These are phyloP conservation scores for Aspergillus tamarii DNA, from an alignment of 2,329 filamentous ascomycete species.

Conservation along the genomic window DNA sequence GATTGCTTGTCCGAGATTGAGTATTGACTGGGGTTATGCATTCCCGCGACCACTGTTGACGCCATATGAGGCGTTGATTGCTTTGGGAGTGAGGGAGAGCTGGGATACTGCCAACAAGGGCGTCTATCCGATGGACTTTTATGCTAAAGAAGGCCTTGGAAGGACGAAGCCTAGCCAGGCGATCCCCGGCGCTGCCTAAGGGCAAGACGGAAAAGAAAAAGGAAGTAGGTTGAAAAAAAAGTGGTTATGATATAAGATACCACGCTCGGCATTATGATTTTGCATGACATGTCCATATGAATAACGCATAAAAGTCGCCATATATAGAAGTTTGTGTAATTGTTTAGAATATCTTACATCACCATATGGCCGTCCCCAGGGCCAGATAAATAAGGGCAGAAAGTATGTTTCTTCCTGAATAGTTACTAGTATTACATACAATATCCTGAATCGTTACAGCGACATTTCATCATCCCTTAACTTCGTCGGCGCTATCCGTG, in stretches of 20 bases:
- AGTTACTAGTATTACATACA: conserved; percentile 23
- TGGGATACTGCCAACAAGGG: conserved; percentile 66
- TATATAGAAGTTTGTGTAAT: not conserved
- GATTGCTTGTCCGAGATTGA: conserved; percentile 92
- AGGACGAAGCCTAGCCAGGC: conserved; percentile 56
- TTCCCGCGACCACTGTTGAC: conserved; percentile 87
- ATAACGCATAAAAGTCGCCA: not conserved
- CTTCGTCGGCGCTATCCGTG: conserved; percentile 40
- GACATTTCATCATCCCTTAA: conserved; percentile 31
- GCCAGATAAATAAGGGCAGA: not conserved
- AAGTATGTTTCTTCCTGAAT: not conserved
- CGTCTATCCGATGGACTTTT: conserved; percentile 98
- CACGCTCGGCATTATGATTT: not conserved
- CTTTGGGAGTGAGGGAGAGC: conserved; percentile 76
- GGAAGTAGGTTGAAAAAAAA: not conserved
- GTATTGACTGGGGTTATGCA: conserved; percentile 98
- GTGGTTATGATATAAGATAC: not conserved
- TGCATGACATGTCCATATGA: not conserved
- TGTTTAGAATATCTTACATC: not conserved
- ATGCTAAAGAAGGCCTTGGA: conserved; percentile 86
- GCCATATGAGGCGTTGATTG: conserved; percentile 91
- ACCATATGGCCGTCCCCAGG: not conserved
- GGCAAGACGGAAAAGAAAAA: not conserved
- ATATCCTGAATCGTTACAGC: conserved; percentile 26
- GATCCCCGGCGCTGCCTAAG: conserved; percentile 9